phyloP scores from a whole-genome alignment of 305 asterid genomes.

The Fraxinus xanthoxyloides region DNA sequence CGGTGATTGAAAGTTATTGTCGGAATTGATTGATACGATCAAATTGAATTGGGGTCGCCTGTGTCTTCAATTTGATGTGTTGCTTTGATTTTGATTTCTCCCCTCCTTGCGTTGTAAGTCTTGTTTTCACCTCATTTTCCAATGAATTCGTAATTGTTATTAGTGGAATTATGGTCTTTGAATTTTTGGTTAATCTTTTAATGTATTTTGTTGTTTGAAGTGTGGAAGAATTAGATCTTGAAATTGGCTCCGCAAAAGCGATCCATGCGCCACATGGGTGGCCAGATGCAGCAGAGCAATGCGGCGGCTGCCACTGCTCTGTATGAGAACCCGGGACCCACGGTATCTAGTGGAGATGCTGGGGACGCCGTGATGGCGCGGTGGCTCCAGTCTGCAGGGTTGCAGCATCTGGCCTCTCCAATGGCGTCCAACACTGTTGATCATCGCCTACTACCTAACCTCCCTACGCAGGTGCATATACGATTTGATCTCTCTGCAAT shows the following conservation, averaged over 20 bases:
- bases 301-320: constrained; percentile 86
- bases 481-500: neutral
- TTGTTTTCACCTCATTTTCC: constrained; percentile 3
- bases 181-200: constrained; percentile 7
- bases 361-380: constrained; percentile 97
- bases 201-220: constrained; percentile 27
- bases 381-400: constrained; percentile 64
- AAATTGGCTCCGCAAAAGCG: constrained; percentile 98
- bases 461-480: constrained; percentile 44
- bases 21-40: constrained; percentile 27
- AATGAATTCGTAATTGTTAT: neutral
- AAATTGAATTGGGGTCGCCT: constrained; percentile 30
- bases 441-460: constrained; percentile 42
- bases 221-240: constrained; percentile 58
- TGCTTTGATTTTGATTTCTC: constrained; percentile 38
- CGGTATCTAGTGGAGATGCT: constrained; percentile 73
- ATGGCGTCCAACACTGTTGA: constrained; percentile 42
- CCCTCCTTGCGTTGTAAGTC: constrained; percentile 29
- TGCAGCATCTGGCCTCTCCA: constrained; percentile 63
- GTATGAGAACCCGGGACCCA: constrained; percentile 84
- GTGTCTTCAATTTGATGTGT: constrained; percentile 40
- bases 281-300: constrained; percentile 99
- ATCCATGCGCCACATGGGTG: constrained; percentile 98
- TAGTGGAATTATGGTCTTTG: neutral
- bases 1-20: constrained; percentile 19